phyloP scores from a whole-genome alignment of 306 rosid genomes.

The Neltuma alba region DNA sequence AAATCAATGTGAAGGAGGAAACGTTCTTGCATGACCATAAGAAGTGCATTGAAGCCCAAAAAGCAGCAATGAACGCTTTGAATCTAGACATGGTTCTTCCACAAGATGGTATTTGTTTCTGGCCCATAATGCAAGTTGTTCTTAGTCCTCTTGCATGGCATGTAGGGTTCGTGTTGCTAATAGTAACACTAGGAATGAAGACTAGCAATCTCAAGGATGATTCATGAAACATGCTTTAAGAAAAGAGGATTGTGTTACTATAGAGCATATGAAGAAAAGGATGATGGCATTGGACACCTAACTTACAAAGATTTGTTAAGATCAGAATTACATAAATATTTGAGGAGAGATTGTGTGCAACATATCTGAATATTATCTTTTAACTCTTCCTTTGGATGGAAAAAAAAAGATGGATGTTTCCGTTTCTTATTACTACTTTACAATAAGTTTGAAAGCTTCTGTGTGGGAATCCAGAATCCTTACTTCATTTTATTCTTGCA shows the following conservation, averaged over 20 bases:
- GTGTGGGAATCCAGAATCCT: background rate
- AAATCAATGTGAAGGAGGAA: constrained; percentile 55
- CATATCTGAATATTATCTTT: background rate
- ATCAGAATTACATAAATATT: background rate
- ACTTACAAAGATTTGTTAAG: too few species aligned
- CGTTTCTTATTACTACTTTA: background rate
- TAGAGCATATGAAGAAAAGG: background rate
- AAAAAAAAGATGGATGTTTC: background rate
- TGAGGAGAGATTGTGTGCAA: background rate
- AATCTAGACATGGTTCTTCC: constrained; percentile 53
- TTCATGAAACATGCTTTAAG: background rate
- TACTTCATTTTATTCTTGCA: constrained; percentile 30
- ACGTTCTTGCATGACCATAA: constrained; percentile 60
- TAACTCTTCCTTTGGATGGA: background rate
- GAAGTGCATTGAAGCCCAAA: constrained; percentile 50
- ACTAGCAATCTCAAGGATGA: background rate
- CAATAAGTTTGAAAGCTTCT: background rate
- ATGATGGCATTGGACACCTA: background rate
- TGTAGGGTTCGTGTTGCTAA: background rate
- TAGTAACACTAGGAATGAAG: background rate
- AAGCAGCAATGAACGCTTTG: constrained; percentile 31
- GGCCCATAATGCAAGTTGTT: background rate
- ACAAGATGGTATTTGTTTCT: constrained; percentile 35
- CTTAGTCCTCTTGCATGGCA: constrained; percentile 1
- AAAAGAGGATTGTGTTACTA: background rate